Conservation (phyloP, 805 yeast genomes). For the Candida glaebosa region DNA sequence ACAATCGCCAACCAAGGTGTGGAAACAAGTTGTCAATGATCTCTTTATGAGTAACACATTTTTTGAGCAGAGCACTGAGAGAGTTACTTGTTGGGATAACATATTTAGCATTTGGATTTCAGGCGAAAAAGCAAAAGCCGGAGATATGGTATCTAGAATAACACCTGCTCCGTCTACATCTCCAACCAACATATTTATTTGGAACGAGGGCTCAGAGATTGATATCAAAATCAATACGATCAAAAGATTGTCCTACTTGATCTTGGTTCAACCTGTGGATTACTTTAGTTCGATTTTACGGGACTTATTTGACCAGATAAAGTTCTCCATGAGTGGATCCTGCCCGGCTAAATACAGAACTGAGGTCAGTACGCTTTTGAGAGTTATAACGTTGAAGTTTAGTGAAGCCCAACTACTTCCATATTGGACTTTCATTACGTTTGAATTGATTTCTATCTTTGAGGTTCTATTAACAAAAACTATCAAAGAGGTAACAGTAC, state of each 20-base stretch:
- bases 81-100: constrained; percentile 46
- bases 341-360: constrained; percentile 32
- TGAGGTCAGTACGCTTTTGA: constrained; percentile 53
- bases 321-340: constrained; percentile 24
- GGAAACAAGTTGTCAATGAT: constrained; percentile 68
- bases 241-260: constrained; percentile 59
- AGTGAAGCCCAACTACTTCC: constrained; percentile 62
- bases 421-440: constrained; percentile 66
- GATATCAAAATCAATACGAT: constrained; percentile 50
- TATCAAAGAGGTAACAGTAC: constrained; percentile 22
- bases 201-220: constrained; percentile 65
- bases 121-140: constrained; percentile 57
- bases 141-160: constrained; percentile 31
- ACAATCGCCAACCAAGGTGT: constrained; percentile 41
- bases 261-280: constrained; percentile 61
- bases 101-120: constrained; percentile 62
- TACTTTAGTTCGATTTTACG: constrained; percentile 50
- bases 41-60: constrained; percentile 58
- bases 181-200: constrained; percentile 61
- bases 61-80: constrained; percentile 33
- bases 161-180: constrained; percentile 43
- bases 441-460: constrained; percentile 56
- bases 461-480: constrained; percentile 26
- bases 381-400: constrained; percentile 63
- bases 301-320: constrained; percentile 37